A percentile compares a stretch with the other conserved stretches of the same genome.
These are phyloP conservation scores for Aspergillus jensenii DNA, from an alignment of 2,329 filamentous ascomycete genomes.

Conservation along the genomic window DNA sequence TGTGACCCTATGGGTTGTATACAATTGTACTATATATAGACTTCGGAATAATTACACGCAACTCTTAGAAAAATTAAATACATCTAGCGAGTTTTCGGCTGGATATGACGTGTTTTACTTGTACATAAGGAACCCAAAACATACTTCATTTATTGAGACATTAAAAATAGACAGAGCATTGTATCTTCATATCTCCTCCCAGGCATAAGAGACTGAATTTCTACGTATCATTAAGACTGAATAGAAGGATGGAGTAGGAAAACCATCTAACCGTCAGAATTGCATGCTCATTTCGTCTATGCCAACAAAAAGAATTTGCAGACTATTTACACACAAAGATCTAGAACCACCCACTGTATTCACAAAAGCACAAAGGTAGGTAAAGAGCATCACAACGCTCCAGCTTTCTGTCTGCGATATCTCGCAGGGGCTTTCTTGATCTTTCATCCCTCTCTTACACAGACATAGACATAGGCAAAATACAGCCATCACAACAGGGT, in stretches of 20 bases:
- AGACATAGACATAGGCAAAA: slow-evolving; percentile 12
- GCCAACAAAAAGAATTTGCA: slow-evolving; percentile 19
- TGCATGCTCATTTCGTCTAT: slow-evolving; percentile 32
- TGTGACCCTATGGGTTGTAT: background rate
- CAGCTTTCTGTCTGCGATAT: background rate
- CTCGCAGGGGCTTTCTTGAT: slow-evolving; percentile 8
- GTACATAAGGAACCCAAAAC: background rate
- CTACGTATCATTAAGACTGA: no score
- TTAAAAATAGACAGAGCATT: no score
- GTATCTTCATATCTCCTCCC: no score
- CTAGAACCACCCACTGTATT: slow-evolving; percentile 11
- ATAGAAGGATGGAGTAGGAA: background rate
- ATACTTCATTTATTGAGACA: no score
- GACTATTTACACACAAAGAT: slow-evolving; percentile 22
- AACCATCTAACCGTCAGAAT: slow-evolving; percentile 7
- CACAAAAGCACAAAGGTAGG: background rate
- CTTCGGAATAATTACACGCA: background rate
- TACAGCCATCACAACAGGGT: slow-evolving; percentile 38
- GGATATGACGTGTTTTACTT: background rate
- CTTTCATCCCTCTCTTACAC: slow-evolving; percentile 1
- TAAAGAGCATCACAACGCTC: background rate
- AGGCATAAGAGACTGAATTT: no score
- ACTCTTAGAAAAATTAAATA: background rate
- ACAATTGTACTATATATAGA: background rate
- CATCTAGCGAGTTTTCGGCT: background rate